Percentiles rank a stretch among this genome's conserved stretches.
Evolutionary conservation across 257 asterid genomes (phyloP).

Genomic region (Solanum dulcamara): DNA sequence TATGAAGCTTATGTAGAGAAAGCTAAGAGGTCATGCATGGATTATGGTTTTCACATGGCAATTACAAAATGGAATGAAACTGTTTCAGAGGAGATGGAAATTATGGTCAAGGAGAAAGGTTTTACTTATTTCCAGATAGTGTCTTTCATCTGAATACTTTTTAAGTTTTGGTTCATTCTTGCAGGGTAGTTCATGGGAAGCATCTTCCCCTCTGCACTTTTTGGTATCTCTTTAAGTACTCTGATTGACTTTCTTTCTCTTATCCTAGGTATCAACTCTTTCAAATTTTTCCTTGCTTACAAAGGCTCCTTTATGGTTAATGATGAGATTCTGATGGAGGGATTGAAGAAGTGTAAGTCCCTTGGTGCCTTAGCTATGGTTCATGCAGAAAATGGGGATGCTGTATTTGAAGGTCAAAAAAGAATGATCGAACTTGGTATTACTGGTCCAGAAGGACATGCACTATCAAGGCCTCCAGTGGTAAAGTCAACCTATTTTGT

Average conservation of each 20-base stretch:
- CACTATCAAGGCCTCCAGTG: slow-evolving; percentile 91
- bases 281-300: slow-evolving; percentile 86
- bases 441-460: slow-evolving; percentile 95
- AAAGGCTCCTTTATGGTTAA: slow-evolving; percentile 88
- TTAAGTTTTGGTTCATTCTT: not conserved
- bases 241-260: not conserved
- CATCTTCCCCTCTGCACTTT: not conserved
- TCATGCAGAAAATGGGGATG: slow-evolving; percentile 98
- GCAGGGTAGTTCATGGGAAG: not conserved
- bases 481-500: slow-evolving; percentile 17
- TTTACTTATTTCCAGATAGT: not conserved
- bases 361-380: slow-evolving; percentile 98
- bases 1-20: slow-evolving; percentile 62
- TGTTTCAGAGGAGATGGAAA: slow-evolving; percentile 78
- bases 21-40: slow-evolving; percentile 83
- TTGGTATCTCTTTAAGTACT: not conserved
- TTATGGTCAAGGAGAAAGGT: slow-evolving; percentile 94
- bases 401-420: slow-evolving; percentile 87
- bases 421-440: slow-evolving; percentile 88
- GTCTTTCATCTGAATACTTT: not conserved
- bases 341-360: slow-evolving; percentile 86
- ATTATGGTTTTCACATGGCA: slow-evolving; percentile 99
- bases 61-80: slow-evolving; percentile 92
- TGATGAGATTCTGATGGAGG: slow-evolving; percentile 83
- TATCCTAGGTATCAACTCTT: slow-evolving; percentile 79